Percentiles rank a stretch among this genome's conserved stretches.
phyloP scores from a whole-genome alignment of 495 filamentous ascomycete species.

The Neurospora sp. region DNA sequence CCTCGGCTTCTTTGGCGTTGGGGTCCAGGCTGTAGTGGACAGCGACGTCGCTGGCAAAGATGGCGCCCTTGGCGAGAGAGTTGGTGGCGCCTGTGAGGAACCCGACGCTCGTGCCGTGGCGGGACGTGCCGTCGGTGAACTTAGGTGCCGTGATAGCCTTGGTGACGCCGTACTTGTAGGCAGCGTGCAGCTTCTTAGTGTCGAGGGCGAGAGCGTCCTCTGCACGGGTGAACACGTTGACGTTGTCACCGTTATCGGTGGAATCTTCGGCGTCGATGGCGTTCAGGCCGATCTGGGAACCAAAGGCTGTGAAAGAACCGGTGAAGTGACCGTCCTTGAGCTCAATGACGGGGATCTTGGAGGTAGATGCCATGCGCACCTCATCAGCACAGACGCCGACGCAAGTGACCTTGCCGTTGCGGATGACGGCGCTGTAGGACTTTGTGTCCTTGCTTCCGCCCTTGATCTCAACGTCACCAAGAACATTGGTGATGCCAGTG shows the following conservation, averaged over 20 bases:
- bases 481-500: conserved; percentile 35
- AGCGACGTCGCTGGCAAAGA: conserved; percentile 32
- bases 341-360: conserved; percentile 25
- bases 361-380: conserved; percentile 16
- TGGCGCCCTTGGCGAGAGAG: conserved; percentile 19
- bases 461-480: conserved; percentile 13
- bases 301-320: conserved; percentile 45
- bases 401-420: conserved; percentile 40
- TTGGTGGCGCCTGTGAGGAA: conserved; percentile 31
- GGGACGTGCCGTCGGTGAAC: conserved; percentile 20
- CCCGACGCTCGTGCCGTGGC: conserved; percentile 37
- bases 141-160: conserved; percentile 35
- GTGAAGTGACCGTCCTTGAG: conserved; percentile 48
- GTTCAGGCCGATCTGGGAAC: conserved; percentile 41
- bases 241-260: conserved; percentile 37
- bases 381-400: conserved; percentile 32
- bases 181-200: conserved; percentile 32
- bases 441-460: not conserved
- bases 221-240: conserved; percentile 31
- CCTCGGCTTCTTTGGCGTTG: conserved; percentile 21
- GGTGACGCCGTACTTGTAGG: conserved; percentile 35
- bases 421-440: conserved; percentile 30
- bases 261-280: conserved; percentile 43
- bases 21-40: conserved; percentile 36
- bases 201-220: conserved; percentile 35